A percentile compares a stretch with the other conserved stretches of the same genome.
Conservation (phyloP, 1,284 basidiomycete species). For the Trichosporon asahii region DNA sequence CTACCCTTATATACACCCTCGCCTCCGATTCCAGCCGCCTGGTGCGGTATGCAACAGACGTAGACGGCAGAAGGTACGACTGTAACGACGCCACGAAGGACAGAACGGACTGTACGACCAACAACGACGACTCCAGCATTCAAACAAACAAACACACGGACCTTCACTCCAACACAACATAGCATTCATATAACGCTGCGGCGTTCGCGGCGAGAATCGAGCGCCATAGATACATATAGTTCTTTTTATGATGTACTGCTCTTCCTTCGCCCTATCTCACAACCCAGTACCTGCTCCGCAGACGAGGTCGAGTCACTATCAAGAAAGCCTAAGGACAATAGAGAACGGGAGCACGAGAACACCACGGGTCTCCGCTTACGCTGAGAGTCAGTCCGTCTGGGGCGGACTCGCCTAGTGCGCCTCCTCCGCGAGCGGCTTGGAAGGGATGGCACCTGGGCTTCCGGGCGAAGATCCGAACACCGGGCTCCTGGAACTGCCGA, state of each 20-base stretch:
- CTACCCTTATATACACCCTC: too few relatives aligned
- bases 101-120: neutral
- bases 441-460: neutral
- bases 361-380: too few relatives aligned
- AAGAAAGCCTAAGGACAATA: neutral
- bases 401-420: neutral
- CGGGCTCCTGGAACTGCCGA: neutral
- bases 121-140: neutral
- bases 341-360: neutral
- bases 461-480: neutral
- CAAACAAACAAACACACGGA: neutral
- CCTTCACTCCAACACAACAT: neutral
- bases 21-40: too few relatives aligned
- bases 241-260: neutral
- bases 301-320: neutral
- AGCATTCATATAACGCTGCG: neutral
- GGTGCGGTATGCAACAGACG: too few relatives aligned
- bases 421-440: slow-evolving; percentile 8
- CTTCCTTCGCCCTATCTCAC: neutral
- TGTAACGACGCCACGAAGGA: neutral
- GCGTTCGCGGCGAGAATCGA: neutral
- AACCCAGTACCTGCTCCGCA: neutral
- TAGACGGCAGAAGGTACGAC: neutral
- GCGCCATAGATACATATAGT: slow-evolving; percentile 3
- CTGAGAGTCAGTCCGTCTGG: too few relatives aligned